Evolutionary conservation across 2,329 filamentous ascomycete species (phyloP).

Genomic region (Penicillium thymicola): DNA sequence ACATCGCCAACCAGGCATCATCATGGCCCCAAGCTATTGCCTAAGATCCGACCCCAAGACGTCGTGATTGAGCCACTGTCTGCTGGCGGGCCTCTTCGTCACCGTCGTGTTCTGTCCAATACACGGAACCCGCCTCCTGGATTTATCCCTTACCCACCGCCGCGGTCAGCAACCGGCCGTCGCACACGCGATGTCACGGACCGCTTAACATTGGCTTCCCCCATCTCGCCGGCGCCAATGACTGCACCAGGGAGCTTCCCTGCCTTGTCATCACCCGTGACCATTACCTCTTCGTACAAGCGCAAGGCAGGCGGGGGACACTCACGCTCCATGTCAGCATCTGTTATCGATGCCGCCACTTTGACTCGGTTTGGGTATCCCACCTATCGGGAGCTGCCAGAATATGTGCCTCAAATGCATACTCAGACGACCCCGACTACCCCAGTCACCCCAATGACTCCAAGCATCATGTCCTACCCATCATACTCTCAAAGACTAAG

Average conservation of each 20-base stretch:
- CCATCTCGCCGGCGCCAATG: slow-evolving; percentile 41
- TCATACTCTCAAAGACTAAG: slow-evolving; percentile 30
- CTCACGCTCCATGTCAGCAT: slow-evolving; percentile 62
- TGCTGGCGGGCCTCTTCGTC: slow-evolving; percentile 53
- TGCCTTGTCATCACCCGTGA: slow-evolving; percentile 63
- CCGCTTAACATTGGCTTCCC: slow-evolving; percentile 45
- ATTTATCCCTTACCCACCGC: slow-evolving; percentile 51
- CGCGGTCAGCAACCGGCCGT: slow-evolving; percentile 45
- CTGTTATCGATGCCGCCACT: slow-evolving; percentile 63
- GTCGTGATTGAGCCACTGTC: slow-evolving; percentile 65
- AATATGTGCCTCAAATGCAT: slow-evolving; percentile 49
- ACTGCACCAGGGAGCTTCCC: slow-evolving; percentile 34
- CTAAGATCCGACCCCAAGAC: slow-evolving; percentile 83
- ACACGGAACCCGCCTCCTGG: slow-evolving; percentile 49
- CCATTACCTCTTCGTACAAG: slow-evolving; percentile 47
- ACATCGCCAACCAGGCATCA: slow-evolving; percentile 70
- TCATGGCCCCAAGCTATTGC: slow-evolving; percentile 70
- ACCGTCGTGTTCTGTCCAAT: slow-evolving; percentile 53
- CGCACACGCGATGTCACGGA: slow-evolving; percentile 47
- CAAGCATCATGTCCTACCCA: slow-evolving; percentile 38
- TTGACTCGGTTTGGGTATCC: slow-evolving; percentile 74
- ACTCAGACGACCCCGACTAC: slow-evolving; percentile 42
- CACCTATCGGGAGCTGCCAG: slow-evolving; percentile 74
- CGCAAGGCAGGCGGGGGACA: slow-evolving; percentile 41
- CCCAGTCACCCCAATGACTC: slow-evolving; percentile 40